A percentile compares a stretch with the other conserved stretches of the same genome.
Evolutionary conservation across 1,284 basidiomycete species (phyloP).

Genomic region (Rhodotorula sp.): DNA sequence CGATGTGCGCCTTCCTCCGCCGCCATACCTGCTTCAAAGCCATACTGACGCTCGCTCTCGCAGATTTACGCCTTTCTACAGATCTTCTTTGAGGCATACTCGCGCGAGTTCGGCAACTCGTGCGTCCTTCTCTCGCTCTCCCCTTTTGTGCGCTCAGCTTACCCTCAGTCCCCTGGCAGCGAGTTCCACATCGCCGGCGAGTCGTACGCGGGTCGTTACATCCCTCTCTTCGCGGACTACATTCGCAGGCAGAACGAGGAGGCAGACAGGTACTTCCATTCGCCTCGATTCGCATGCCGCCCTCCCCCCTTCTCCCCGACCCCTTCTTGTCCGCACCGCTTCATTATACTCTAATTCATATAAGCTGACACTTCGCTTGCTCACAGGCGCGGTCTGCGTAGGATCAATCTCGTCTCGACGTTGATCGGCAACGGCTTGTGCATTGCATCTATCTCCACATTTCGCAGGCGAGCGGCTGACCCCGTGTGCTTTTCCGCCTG

Average conservation of each 20-base stretch:
- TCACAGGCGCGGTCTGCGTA: constrained; percentile 13
- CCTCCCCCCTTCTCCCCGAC: too few species aligned
- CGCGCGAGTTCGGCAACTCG: constrained; percentile 42
- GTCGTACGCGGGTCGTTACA: constrained; percentile 43
- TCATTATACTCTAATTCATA: too few species aligned
- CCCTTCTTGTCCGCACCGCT: too few species aligned
- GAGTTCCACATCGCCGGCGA: constrained; percentile 42
- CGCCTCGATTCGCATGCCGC: too few species aligned
- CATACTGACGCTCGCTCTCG: too few species aligned
- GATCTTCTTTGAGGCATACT: constrained; percentile 52
- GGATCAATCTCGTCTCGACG: constrained; percentile 42
- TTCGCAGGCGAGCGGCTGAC: not conserved
- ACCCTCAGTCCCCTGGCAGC: constrained; percentile 6
- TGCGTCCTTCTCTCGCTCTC: constrained; percentile 1
- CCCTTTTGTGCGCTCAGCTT: too few species aligned
- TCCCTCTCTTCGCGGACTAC: constrained; percentile 45
- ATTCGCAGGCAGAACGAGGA: constrained; percentile 42
- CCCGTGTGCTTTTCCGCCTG: too few species aligned
- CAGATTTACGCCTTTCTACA: constrained; percentile 50
- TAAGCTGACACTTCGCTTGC: too few species aligned
- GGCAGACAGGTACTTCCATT: not conserved
- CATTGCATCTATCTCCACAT: not conserved
- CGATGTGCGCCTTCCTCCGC: constrained; percentile 44
- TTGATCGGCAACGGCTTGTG: constrained; percentile 46
- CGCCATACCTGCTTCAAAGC: too few species aligned